phyloP scores from a whole-genome alignment of 2,329 filamentous ascomycete genomes.

The Pseudogymnoascus sp. region DNA sequence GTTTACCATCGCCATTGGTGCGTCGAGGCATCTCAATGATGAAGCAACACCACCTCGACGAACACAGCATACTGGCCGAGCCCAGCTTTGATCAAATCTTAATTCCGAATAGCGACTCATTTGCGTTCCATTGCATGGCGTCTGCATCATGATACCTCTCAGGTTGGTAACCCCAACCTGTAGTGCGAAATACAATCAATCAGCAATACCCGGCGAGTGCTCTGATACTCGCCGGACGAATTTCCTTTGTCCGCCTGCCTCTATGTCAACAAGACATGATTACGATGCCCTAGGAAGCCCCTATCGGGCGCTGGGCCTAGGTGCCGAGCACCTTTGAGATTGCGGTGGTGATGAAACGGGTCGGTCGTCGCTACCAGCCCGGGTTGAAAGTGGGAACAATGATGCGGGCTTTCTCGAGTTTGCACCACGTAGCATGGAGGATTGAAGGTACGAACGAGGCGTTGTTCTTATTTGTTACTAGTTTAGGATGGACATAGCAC shows the following conservation, averaged over 20 bases:
- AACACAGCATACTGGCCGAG: slow-evolving; percentile 5
- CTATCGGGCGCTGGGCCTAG: background rate
- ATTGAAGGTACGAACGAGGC: slow-evolving; percentile 1
- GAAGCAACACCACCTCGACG: background rate
- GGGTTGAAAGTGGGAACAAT: background rate
- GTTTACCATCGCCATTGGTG: slow-evolving; percentile 98
- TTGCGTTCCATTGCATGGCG: slow-evolving; percentile 20
- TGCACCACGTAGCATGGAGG: background rate
- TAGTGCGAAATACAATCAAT: slow-evolving; percentile 8
- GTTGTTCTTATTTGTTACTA: slow-evolving; percentile 6
- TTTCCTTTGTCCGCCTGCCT: slow-evolving; percentile 6
- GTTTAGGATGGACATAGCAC: slow-evolving; percentile 8
- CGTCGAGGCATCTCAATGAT: slow-evolving; percentile 52
- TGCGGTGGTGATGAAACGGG: background rate
- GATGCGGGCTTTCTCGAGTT: background rate
- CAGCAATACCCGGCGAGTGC: slow-evolving; percentile 10
- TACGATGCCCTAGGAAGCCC: background rate
- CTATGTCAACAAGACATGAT: background rate
- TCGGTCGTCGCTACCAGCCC: background rate
- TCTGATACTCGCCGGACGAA: slow-evolving; percentile 20
- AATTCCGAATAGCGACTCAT: slow-evolving; percentile 8
- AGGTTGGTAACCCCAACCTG: slow-evolving; percentile 30
- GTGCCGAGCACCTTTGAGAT: background rate
- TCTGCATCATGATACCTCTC: slow-evolving; percentile 34
- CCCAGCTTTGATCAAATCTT: slow-evolving; percentile 7